These are phyloP conservation scores for Aspergillus conjunctus DNA, from an alignment of 495 filamentous ascomycete species.

Conservation along the genomic window DNA sequence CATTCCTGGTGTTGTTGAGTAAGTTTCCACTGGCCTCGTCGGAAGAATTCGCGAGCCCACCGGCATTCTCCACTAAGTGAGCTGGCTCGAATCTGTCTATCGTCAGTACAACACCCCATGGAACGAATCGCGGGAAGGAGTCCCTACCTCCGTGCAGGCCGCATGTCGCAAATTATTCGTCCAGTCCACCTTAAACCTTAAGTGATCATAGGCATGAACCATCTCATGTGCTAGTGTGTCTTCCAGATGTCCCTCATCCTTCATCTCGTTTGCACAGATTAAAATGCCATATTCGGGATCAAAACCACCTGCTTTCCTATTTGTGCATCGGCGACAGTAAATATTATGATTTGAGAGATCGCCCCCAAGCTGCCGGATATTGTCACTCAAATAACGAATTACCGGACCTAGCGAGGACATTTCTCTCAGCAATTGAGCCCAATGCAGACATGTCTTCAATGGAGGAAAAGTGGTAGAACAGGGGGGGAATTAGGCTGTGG, in stretches of 20 bases:
- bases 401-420: slow-evolving; percentile 58
- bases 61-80: slow-evolving; percentile 92
- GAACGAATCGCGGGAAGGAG: not conserved
- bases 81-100: slow-evolving; percentile 77
- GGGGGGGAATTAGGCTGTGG: not conserved
- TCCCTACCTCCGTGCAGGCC: slow-evolving; percentile 87
- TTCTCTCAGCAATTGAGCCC: slow-evolving; percentile 10
- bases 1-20: slow-evolving; percentile 94
- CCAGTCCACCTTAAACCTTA: slow-evolving; percentile 88
- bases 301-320: slow-evolving; percentile 74
- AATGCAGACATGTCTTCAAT: not conserved
- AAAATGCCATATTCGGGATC: slow-evolving; percentile 80
- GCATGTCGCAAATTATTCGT: slow-evolving; percentile 77
- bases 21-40: slow-evolving; percentile 78
- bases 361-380: slow-evolving; percentile 74
- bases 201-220: slow-evolving; percentile 94
- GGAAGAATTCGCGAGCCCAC: slow-evolving; percentile 84
- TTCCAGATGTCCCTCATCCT: slow-evolving; percentile 74
- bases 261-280: slow-evolving; percentile 85
- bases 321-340: slow-evolving; percentile 75
- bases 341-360: slow-evolving; percentile 73
- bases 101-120: not conserved
- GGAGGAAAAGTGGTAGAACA: not conserved
- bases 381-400: slow-evolving; percentile 79
- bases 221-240: slow-evolving; percentile 97